Conservation (phyloP, 1,139 yeast genomes). For the Hemisphaericaspora subhashii region DNA sequence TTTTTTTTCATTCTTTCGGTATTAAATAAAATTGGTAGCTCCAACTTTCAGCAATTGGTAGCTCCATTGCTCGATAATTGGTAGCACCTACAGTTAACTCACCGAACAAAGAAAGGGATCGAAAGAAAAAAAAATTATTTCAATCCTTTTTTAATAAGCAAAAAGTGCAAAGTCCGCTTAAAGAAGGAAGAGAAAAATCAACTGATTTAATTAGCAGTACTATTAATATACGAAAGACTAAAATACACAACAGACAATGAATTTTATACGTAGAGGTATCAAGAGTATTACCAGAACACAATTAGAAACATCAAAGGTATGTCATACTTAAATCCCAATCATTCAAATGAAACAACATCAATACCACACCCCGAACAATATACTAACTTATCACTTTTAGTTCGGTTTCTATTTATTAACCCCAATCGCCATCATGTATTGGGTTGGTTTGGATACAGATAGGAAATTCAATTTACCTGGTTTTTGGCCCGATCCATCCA, state of each 20-base stretch:
- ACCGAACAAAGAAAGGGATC: too few relatives aligned
- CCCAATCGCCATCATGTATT: slow-evolving; percentile 88
- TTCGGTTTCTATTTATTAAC: slow-evolving; percentile 84
- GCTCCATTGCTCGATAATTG: too few relatives aligned
- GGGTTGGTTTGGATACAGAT: slow-evolving; percentile 88
- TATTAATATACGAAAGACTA: too few relatives aligned
- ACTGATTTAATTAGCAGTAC: too few relatives aligned
- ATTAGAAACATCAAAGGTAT: slow-evolving; percentile 67
- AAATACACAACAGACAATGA: slow-evolving; percentile 2
- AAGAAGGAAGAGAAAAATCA: too few relatives aligned
- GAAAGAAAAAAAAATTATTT: too few relatives aligned
- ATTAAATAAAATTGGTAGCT: too few relatives aligned
- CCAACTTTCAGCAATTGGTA: too few relatives aligned
- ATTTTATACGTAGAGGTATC: slow-evolving; percentile 23
- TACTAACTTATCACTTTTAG: slow-evolving; percentile 34
- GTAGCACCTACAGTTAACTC: too few relatives aligned
- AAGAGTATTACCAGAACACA: slow-evolving; percentile 54
- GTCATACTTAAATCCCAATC: slow-evolving; percentile 20
- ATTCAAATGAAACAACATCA: not conserved
- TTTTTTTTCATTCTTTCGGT: too few relatives aligned
- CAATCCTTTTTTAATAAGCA: too few relatives aligned
- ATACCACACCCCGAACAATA: not conserved
- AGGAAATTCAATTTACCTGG: slow-evolving; percentile 90
- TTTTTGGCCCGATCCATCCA: slow-evolving; percentile 95
- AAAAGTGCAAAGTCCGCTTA: too few relatives aligned